Conservation (phyloP, 305 asterid species). For the Solanum hybrid region DNA sequence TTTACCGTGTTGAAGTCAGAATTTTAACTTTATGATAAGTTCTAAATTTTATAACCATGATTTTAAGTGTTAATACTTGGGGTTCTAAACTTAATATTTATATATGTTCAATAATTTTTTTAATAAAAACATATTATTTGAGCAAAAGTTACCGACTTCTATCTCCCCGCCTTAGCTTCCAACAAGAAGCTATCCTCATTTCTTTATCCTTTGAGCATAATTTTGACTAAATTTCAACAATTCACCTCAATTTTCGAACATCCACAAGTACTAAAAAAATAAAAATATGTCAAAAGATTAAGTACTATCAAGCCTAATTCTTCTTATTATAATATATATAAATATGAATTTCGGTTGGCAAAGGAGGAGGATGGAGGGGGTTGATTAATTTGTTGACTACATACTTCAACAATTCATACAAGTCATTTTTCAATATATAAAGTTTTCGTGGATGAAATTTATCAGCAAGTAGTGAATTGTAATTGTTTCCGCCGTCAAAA, state of each 20-base stretch:
- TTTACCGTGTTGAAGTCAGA: neutral
- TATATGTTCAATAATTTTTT: no score
- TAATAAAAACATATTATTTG: neutral
- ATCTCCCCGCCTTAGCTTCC: neutral
- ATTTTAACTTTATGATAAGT: neutral
- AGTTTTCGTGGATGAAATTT: neutral
- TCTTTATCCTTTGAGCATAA: neutral
- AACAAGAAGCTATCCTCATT: neutral
- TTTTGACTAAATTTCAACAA: neutral
- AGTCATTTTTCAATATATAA: neutral
- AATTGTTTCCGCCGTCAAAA: neutral
- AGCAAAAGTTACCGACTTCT: neutral
- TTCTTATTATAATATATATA: neutral
- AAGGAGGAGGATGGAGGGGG: neutral
- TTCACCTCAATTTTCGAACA: neutral
- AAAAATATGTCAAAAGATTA: neutral
- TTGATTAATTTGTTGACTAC: neutral
- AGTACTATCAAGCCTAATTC: neutral
- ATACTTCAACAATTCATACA: neutral
- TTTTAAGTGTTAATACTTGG: neutral
- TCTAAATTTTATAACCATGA: neutral
- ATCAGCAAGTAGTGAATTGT: neutral
- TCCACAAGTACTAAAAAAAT: no score
- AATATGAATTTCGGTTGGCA: neutral
- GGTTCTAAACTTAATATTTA: no score